Conservation (phyloP, 805 yeast genomes). For the Wickerhamiella cacticola region DNA sequence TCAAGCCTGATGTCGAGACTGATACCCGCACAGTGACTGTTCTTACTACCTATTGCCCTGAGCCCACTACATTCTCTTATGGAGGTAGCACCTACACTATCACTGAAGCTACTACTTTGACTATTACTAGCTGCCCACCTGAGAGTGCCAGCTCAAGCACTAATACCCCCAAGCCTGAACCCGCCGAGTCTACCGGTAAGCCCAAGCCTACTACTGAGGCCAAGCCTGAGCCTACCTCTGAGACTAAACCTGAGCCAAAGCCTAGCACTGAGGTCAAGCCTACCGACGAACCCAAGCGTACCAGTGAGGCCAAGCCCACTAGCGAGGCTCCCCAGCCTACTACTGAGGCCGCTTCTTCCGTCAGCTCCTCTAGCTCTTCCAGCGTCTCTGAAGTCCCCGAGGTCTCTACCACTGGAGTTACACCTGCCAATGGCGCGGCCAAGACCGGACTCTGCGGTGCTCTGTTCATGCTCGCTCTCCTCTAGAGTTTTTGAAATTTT, state of each 20-base stretch:
- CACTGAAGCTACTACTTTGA: constrained; percentile 67
- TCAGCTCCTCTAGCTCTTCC: background rate
- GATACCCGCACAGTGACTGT: constrained; percentile 7
- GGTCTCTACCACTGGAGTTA: constrained; percentile 2
- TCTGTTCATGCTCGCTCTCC: background rate
- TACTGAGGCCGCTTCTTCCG: background rate
- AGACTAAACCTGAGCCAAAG: too few species aligned
- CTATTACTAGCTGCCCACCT: constrained; percentile 64
- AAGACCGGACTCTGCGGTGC: background rate
- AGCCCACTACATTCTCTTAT: constrained; percentile 50
- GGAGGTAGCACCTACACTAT: constrained; percentile 62
- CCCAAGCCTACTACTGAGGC: constrained; percentile 1
- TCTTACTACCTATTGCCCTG: constrained; percentile 41
- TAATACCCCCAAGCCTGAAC: background rate
- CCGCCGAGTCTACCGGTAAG: background rate
- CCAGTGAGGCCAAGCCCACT: background rate
- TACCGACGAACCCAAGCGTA: background rate
- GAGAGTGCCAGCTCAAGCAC: constrained; percentile 50
- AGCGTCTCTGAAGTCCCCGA: background rate
- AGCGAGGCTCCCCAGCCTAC: background rate
- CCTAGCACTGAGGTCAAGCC: background rate
- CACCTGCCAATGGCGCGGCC: constrained; percentile 7
- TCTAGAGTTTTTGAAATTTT: background rate
- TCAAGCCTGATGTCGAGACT: background rate
- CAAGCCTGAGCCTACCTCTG: background rate